Evolutionary conservation across 768 basidiomycete genomes (phyloP).

Genomic region (Trametopsis cervina): DNA sequence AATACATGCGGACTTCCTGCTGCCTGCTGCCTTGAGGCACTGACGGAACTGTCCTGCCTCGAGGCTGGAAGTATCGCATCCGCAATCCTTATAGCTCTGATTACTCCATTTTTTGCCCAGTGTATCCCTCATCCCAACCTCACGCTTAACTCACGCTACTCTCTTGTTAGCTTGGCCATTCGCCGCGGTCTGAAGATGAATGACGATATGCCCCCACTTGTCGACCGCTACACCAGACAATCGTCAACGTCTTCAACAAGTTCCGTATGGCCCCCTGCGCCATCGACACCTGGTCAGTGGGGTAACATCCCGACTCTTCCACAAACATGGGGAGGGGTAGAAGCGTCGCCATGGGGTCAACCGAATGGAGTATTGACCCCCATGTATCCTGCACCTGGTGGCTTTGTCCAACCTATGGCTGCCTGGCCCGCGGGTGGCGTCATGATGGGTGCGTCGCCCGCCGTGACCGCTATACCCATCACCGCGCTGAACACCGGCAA

Average conservation of each 20-base stretch:
- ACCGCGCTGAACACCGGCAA: neutral
- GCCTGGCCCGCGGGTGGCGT: conserved; percentile 1
- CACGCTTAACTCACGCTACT: neutral
- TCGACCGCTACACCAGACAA: conserved; percentile 1
- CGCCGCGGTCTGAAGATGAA: conserved; percentile 3
- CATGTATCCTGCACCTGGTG: conserved; percentile 1
- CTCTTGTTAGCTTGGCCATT: no score
- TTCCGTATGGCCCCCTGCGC: conserved; percentile 2
- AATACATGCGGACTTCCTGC: neutral
- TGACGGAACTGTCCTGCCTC: conserved; percentile 5
- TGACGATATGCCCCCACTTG: conserved; percentile 10
- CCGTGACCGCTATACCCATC: conserved; percentile 1
- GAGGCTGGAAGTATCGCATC: conserved; percentile 4
- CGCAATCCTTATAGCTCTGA: neutral
- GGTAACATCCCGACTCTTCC: neutral
- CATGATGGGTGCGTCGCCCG: neutral
- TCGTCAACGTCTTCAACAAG: neutral
- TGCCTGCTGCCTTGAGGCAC: conserved; percentile 5
- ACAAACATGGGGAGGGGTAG: neutral
- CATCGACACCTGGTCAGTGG: neutral
- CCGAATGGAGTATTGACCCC: conserved; percentile 2
- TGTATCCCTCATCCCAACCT: conserved; percentile 2
- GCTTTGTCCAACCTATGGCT: neutral
- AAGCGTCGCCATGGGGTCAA: conserved; percentile 2
- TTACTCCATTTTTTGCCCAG: neutral